A percentile compares a stretch with the other conserved stretches of the same genome.
These are phyloP conservation scores for Chrysosporium keratinophilum DNA, from an alignment of 2,329 filamentous ascomycete genomes.

Conservation along the genomic window DNA sequence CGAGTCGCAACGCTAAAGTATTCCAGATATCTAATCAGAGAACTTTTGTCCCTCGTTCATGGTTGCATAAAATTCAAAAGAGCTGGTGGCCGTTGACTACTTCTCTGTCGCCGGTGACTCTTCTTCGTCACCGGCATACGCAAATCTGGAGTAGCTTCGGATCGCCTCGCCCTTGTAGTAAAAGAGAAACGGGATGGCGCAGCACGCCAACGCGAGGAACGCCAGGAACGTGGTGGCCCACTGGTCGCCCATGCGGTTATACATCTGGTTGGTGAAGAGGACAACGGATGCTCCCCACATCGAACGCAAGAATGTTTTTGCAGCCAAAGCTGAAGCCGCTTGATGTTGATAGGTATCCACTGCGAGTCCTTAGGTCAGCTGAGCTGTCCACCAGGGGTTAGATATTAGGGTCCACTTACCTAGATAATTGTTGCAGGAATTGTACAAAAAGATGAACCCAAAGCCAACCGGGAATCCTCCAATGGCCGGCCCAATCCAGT, in stretches of 20 bases:
- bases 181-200: slow-evolving; percentile 72
- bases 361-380: slow-evolving; percentile 8
- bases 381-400: no score
- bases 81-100: background rate
- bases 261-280: slow-evolving; percentile 76
- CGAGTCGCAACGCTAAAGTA: no score
- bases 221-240: slow-evolving; percentile 66
- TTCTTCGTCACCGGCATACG: slow-evolving; percentile 53
- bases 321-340: slow-evolving; percentile 68
- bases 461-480: slow-evolving; percentile 65
- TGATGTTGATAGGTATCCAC: slow-evolving; percentile 61
- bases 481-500: slow-evolving; percentile 62
- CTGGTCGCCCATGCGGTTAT: slow-evolving; percentile 57
- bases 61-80: background rate
- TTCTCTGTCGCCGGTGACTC: slow-evolving; percentile 14
- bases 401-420: no score
- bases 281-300: slow-evolving; percentile 72
- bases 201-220: slow-evolving; percentile 67
- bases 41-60: background rate
- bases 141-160: slow-evolving; percentile 58
- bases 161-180: slow-evolving; percentile 67
- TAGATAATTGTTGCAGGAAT: slow-evolving; percentile 65
- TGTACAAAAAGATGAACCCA: slow-evolving; percentile 76
- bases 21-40: no score
- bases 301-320: slow-evolving; percentile 68